Base-by-base conservation (phyloP, 345 rosid species). In the Erucastrum elatum region DNA sequence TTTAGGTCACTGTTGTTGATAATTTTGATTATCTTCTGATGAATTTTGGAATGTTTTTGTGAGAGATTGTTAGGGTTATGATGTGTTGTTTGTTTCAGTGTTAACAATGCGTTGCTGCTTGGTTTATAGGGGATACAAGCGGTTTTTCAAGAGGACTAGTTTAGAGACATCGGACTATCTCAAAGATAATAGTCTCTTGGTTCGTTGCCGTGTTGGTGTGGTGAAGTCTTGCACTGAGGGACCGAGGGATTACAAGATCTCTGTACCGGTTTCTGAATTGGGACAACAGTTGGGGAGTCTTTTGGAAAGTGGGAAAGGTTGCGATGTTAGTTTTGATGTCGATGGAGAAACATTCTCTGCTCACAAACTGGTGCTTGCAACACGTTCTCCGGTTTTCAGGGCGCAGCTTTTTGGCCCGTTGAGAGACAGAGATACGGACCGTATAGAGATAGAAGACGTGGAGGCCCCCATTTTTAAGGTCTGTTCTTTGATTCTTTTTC, bases 351-450 rank as follows among this genome's bases (percentile, higher is more conserved):
- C 76, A 49, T 91, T 87, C 78, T 70, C 79, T 59, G 94, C 91
- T 12, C 97, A 91, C 82, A 91, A 88, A 60, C 71, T 91, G 79
- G 83, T 91, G 27, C 94, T 91, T 53, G 90, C 94, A 2, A 78
- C 90, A 2, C 89, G 96, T 10, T 91, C 97, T 16, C 91, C 92
- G 0, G 97, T 91, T 53, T 91, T 91, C 83, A 85, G 84, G 80
- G 97, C 97, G 44, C 97, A 91, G 80, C 87, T 91, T 66, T 89
- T 80, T 87, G 97, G 97, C 26, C 97, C 92, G 0, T 77, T 89
- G 59, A 86, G 86, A 80, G 88, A 89, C 68, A 75, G 46, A 39
- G 87, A 89, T 68, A 88, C 88, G 0, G 71, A 78, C 65, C 74
- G 83, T 63, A 83, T 91, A 60, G 83, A 70, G 49, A 75, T 89